Evolutionary conservation across 331 rosid species (phyloP).

Genomic region (Telfairia occidentalis): DNA sequence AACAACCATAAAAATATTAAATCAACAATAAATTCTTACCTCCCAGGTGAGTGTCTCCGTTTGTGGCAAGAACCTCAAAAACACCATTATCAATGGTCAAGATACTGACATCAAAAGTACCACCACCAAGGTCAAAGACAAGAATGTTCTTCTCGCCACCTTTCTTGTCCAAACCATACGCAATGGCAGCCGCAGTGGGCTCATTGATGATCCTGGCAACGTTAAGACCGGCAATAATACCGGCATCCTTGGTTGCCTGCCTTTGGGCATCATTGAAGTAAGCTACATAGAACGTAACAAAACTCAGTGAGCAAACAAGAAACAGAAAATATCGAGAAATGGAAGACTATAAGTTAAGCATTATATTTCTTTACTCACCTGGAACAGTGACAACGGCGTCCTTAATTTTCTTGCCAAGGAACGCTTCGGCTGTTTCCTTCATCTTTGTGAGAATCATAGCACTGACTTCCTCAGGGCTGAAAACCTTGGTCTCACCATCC

Average conservation of each 20-base stretch:
- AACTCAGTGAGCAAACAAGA: neutral
- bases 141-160: constrained; percentile 17
- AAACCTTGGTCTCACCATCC: constrained; percentile 17
- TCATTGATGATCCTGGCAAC: constrained; percentile 14
- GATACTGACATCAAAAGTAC: constrained; percentile 18
- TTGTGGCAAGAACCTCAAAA: constrained; percentile 19
- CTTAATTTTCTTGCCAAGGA: constrained; percentile 13
- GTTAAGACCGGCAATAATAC: constrained; percentile 10
- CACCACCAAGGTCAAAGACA: constrained; percentile 16
- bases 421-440: constrained; percentile 19
- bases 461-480: constrained; percentile 17
- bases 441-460: constrained; percentile 13
- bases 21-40: neutral
- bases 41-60: constrained; percentile 18
- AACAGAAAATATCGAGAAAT: neutral
- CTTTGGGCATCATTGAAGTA: constrained; percentile 18
- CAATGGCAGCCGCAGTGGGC: constrained; percentile 18
- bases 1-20: neutral
- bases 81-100: constrained; percentile 16
- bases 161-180: constrained; percentile 15
- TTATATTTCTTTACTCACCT: neutral
- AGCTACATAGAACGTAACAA: neutral
- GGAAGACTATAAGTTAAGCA: neutral
- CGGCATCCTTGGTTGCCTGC: constrained; percentile 20
- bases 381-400: constrained; percentile 19